phyloP scores from a whole-genome alignment of 179 eudicot species.

The Beta corolliflora region DNA sequence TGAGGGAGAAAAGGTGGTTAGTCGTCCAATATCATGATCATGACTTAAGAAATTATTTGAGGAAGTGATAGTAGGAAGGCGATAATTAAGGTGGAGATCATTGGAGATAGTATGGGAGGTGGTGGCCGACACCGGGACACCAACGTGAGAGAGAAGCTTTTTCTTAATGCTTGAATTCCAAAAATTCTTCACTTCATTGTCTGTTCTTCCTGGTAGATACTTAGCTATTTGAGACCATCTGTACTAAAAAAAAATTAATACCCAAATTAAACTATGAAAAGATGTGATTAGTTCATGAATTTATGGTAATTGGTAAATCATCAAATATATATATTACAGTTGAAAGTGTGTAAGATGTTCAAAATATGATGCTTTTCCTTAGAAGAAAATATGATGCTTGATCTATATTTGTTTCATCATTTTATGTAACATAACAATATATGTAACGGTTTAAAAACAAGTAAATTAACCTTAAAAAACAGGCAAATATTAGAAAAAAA shows the following conservation, averaged over 20 bases:
- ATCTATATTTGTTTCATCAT: no score
- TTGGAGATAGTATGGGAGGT: slow-evolving; percentile 16
- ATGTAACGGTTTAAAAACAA: neutral
- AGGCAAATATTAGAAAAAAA: neutral
- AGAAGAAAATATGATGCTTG: no score
- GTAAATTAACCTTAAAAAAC: neutral
- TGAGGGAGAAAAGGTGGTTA: slow-evolving; percentile 15
- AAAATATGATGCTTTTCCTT: no score
- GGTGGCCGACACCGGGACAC: neutral
- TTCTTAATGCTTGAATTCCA: slow-evolving; percentile 90
- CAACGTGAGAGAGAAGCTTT: slow-evolving; percentile 49
- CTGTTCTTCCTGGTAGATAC: slow-evolving; percentile 84
- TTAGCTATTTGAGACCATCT: slow-evolving; percentile 95
- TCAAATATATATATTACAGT: neutral
- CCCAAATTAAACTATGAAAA: neutral
- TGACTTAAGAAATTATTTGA: slow-evolving; percentile 1
- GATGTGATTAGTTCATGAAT: neutral
- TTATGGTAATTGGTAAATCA: neutral
- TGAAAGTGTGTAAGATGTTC: no score
- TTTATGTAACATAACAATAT: no score
- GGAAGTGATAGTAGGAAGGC: slow-evolving; percentile 9
- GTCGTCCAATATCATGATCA: slow-evolving; percentile 16
- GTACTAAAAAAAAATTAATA: neutral
- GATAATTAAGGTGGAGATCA: slow-evolving; percentile 26
- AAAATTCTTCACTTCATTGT: slow-evolving; percentile 85